Conservation (phyloP, 2,329 filamentous ascomycete species). For the Phoma sp. region DNA sequence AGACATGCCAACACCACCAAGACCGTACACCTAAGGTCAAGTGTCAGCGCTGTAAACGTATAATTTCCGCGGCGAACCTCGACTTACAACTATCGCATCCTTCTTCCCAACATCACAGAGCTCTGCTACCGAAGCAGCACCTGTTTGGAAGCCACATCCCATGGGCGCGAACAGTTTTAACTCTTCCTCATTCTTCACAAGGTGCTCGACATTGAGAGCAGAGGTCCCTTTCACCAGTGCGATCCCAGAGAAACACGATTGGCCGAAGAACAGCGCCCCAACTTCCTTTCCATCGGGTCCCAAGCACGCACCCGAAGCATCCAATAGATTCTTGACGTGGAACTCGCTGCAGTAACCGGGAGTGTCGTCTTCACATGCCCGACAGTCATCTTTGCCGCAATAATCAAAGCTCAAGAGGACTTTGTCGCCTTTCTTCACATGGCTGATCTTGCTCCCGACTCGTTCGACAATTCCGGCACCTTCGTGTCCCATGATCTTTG, state of each 20-base stretch:
- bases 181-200: constrained; percentile 48
- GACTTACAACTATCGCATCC: constrained; percentile 49
- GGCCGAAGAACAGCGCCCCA: constrained; percentile 55
- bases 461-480: constrained; percentile 59
- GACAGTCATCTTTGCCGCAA: constrained; percentile 54
- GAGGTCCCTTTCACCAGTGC: constrained; percentile 50
- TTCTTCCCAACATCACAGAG: constrained; percentile 41
- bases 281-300: constrained; percentile 28
- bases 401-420: constrained; percentile 58
- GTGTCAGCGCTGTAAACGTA: background rate
- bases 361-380: constrained; percentile 54
- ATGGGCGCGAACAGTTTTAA: constrained; percentile 54
- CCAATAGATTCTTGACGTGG: constrained; percentile 54
- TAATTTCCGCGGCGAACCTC: too few relatives aligned
- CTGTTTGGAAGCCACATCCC: constrained; percentile 56
- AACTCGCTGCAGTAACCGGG: constrained; percentile 59
- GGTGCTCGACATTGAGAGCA: constrained; percentile 51
- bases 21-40: constrained; percentile 40
- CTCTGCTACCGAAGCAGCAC: constrained; percentile 50
- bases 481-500: constrained; percentile 61
- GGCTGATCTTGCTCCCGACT: constrained; percentile 50
- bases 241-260: constrained; percentile 53
- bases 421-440: constrained; percentile 53
- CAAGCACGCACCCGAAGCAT: constrained; percentile 33
- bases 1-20: constrained; percentile 55